Base-by-base conservation (phyloP, 257 asterid genomes). In the Nicotiana benthamiana region DNA sequence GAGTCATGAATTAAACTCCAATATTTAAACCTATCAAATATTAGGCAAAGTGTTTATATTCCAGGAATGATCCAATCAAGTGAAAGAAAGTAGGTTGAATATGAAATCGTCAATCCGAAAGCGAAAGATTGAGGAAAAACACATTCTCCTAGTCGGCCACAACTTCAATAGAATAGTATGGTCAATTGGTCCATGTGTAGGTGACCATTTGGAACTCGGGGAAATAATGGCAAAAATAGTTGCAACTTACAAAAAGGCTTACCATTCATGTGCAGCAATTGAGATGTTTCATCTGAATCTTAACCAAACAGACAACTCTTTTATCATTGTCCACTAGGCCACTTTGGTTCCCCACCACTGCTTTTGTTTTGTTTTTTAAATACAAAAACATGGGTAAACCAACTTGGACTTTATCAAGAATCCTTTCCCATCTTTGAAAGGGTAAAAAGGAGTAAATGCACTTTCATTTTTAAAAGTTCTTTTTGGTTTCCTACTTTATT, bases 321-420 rank as follows among this genome's bases (percentile, higher is more conserved):
- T 46, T 11, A 13, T 72, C 60, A 46, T 43, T 72, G 13, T 15
- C 78, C 78, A 46, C 60, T 46, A 72, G 4, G 22, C 36, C 78
- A 72, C 78, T 72, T 15, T 72, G 22, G 78, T 43, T 15, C 60
- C 78, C 24, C 24, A 24, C 78, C 78, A 24, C 78, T 46, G 3
- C 24, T 46, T 72, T 72, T 70, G 22, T 13, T 43, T 43, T n/a
- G 17, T 2, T n/a, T 40, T 66, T n/a, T n/a, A 54, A 0, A 17
- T 9, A 11, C 5, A 43, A 70, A 43, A 43, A 11, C 7, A 70
- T 13, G 4, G 32, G 6, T 22, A 46, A 72, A 46, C 15, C 60
- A 72, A 72, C 78, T 72, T 13, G 78, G 60, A 72, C 78, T 72
- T 24, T 8, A 72, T 72, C 60, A 46, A 46, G 78, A 72, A 72